A percentile compares a stretch with the other conserved stretches of the same genome.
phyloP scores from a whole-genome alignment of 257 asterid species.

The Thymus mandschuricus region DNA sequence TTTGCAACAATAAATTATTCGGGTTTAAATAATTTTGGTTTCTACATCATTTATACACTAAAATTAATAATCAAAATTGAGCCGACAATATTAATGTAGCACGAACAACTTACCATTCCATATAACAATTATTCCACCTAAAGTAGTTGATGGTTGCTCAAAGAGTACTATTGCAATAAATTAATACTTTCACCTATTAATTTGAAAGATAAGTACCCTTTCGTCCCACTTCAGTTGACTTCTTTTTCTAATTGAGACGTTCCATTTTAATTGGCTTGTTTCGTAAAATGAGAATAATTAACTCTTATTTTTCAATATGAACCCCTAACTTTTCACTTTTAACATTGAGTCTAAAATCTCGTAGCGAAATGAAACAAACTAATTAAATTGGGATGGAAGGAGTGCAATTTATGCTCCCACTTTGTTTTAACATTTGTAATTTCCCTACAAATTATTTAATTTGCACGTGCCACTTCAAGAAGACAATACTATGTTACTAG shows the following conservation, averaged over 20 bases:
- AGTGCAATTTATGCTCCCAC: not conserved
- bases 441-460: not conserved
- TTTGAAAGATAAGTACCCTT: not conserved
- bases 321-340: too few relatives aligned
- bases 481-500: not conserved
- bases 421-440: not conserved
- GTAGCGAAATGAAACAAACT: too few relatives aligned
- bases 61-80: conserved; percentile 27
- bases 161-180: conserved; percentile 27
- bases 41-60: not conserved
- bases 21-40: not conserved
- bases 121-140: conserved; percentile 31
- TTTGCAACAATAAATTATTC: not conserved
- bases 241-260: too few relatives aligned
- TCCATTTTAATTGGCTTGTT: too few relatives aligned
- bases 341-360: too few relatives aligned
- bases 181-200: not conserved
- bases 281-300: too few relatives aligned
- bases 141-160: conserved; percentile 33
- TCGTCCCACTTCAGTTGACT: too few relatives aligned
- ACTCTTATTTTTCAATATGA: too few relatives aligned
- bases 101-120: conserved; percentile 26
- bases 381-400: too few relatives aligned
- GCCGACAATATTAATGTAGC: conserved; percentile 35
- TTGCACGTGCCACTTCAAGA: not conserved